phyloP scores from a whole-genome alignment of 495 filamentous ascomycete genomes.

The Xylaria castorea region DNA sequence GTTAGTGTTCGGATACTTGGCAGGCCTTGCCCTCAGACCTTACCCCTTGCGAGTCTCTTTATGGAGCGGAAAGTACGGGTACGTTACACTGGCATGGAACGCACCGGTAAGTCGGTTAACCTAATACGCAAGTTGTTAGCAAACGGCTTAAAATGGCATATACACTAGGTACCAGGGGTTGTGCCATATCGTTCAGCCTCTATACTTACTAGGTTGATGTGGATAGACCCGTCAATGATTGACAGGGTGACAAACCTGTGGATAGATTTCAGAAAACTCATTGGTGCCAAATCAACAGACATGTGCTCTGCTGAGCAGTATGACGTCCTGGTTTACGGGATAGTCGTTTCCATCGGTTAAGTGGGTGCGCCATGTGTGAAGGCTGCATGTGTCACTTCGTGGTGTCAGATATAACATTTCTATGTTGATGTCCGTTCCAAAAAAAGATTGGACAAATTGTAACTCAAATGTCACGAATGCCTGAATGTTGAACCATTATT shows the following conservation, averaged over 20 bases:
- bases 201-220: conserved; percentile 9
- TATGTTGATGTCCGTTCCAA: too few species aligned
- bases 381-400: conserved; percentile 15
- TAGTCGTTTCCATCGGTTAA: not conserved
- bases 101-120: not conserved
- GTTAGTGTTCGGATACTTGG: not conserved
- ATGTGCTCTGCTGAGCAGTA: conserved; percentile 1
- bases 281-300: conserved; percentile 23
- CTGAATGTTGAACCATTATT: not conserved
- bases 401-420: too few species aligned
- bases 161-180: conserved; percentile 12
- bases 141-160: conserved; percentile 18
- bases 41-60: not conserved
- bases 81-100: conserved; percentile 14
- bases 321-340: conserved; percentile 15
- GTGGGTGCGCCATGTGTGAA: conserved; percentile 17
- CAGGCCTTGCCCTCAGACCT: not conserved
- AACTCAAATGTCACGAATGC: not conserved
- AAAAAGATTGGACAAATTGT: not conserved
- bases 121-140: not conserved
- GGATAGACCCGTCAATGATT: conserved; percentile 6
- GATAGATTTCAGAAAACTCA: conserved; percentile 15
- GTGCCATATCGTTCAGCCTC: conserved; percentile 20
- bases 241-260: conserved; percentile 22
- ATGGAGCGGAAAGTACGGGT: not conserved